Percentiles rank a stretch among this genome's conserved stretches.
phyloP scores from a whole-genome alignment of 495 filamentous ascomycete genomes.

The Jackrogersella multiformis region DNA sequence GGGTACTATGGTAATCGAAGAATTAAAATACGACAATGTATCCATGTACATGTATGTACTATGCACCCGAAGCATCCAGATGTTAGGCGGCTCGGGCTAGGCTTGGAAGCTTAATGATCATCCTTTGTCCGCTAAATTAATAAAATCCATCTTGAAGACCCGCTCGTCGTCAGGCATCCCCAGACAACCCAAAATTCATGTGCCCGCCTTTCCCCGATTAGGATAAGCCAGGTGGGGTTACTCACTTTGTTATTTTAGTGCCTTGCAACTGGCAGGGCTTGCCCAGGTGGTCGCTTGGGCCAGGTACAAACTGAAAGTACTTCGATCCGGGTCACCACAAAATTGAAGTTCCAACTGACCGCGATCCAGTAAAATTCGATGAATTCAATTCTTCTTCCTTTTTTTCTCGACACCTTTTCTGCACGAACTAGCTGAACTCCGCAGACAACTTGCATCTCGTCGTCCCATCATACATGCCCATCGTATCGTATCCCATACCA shows the following conservation, averaged over 20 bases:
- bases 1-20: no score
- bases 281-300: background rate
- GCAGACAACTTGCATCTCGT: slow-evolving; percentile 24
- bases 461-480: no score
- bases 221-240: slow-evolving; percentile 22
- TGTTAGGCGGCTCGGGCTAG: slow-evolving; percentile 40
- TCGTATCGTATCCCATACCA: slow-evolving; percentile 7
- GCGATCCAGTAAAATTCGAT: slow-evolving; percentile 23
- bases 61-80: background rate
- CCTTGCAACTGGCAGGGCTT: background rate
- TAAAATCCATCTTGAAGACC: slow-evolving; percentile 35
- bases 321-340: background rate
- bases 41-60: no score
- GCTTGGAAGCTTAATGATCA: slow-evolving; percentile 26
- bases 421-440: slow-evolving; percentile 36
- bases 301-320: slow-evolving; percentile 20
- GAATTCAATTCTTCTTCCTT: slow-evolving; percentile 12
- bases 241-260: slow-evolving; percentile 34
- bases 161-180: slow-evolving; percentile 34
- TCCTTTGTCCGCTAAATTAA: slow-evolving; percentile 38
- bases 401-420: slow-evolving; percentile 31
- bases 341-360: slow-evolving; percentile 7
- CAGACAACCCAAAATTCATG: slow-evolving; percentile 38
- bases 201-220: slow-evolving; percentile 29
- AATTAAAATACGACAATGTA: no score